Conservation (phyloP, 148 eudicot species). For the Selenicereus undatus region DNA sequence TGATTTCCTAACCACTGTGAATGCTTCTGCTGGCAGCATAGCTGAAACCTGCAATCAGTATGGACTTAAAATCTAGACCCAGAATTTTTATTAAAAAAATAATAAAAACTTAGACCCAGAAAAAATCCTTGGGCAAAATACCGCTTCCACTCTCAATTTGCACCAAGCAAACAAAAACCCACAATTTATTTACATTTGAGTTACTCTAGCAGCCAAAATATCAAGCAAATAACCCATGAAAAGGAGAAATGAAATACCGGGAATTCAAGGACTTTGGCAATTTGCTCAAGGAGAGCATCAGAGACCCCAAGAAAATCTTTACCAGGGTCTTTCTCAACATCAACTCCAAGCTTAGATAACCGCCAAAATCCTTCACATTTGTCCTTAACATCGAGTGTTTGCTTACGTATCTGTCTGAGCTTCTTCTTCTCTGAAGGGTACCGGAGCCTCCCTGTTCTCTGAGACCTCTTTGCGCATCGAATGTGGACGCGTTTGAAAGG, state of each 20-base stretch:
- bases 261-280: conserved; percentile 91
- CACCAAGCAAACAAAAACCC: not conserved
- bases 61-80: not conserved
- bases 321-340: conserved; percentile 70
- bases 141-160: not conserved
- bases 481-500: conserved; percentile 25
- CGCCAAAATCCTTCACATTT: conserved; percentile 82
- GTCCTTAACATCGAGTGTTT: conserved; percentile 34
- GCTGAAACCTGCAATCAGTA: conserved; percentile 67
- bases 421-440: conserved; percentile 95
- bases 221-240: not conserved
- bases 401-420: conserved; percentile 36
- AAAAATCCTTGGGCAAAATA: too few relatives aligned
- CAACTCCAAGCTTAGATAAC: conserved; percentile 58
- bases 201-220: not conserved
- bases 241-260: conserved; percentile 46
- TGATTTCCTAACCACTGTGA: conserved; percentile 77
- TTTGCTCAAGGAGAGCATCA: conserved; percentile 57
- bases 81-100: not conserved
- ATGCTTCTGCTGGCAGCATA: conserved; percentile 88
- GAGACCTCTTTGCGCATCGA: conserved; percentile 54
- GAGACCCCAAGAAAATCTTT: conserved; percentile 82
- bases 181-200: not conserved
- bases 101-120: too few relatives aligned
- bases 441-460: conserved; percentile 67